Conservation (phyloP, 2,329 filamentous ascomycete genomes). For the Alternaria sp. region DNA sequence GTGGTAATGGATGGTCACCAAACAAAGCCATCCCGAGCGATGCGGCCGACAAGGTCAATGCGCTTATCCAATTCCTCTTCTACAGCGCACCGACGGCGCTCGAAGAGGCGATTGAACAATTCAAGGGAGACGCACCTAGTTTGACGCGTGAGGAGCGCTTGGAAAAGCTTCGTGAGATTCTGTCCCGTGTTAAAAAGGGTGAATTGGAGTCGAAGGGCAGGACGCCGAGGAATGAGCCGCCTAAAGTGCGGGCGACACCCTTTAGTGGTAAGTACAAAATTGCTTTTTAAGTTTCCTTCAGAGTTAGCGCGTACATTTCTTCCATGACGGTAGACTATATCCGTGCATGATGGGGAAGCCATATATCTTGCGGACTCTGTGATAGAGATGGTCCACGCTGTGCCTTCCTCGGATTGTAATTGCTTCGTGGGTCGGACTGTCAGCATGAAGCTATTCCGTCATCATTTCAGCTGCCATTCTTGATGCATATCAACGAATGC, state of each 20-base stretch:
- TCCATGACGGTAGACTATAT: neutral
- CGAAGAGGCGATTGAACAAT: constrained; percentile 20
- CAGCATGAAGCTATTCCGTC: neutral
- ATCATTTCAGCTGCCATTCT: neutral
- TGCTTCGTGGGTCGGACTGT: neutral
- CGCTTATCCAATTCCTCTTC: constrained; percentile 26
- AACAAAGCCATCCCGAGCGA: constrained; percentile 3
- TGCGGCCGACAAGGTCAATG: constrained; percentile 20
- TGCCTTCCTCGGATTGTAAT: neutral
- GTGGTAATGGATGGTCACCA: constrained; percentile 31
- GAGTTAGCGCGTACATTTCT: neutral
- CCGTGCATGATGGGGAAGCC: neutral
- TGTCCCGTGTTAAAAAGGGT: constrained; percentile 8
- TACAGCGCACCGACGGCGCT: constrained; percentile 21
- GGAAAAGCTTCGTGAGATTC: constrained; percentile 13
- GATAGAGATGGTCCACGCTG: neutral
- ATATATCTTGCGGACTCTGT: neutral
- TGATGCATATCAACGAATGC: neutral
- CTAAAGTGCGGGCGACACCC: constrained; percentile 8
- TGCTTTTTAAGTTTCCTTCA: neutral
- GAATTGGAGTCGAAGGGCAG: neutral
- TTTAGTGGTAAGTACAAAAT: constrained; percentile 17
- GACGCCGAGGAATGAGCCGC: constrained; percentile 7
- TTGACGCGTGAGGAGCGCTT: constrained; percentile 6
- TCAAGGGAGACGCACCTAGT: constrained; percentile 16